These are phyloP conservation scores for Neoarthrinium moseri DNA, from an alignment of 2,329 filamentous ascomycete genomes.

Conservation along the genomic window DNA sequence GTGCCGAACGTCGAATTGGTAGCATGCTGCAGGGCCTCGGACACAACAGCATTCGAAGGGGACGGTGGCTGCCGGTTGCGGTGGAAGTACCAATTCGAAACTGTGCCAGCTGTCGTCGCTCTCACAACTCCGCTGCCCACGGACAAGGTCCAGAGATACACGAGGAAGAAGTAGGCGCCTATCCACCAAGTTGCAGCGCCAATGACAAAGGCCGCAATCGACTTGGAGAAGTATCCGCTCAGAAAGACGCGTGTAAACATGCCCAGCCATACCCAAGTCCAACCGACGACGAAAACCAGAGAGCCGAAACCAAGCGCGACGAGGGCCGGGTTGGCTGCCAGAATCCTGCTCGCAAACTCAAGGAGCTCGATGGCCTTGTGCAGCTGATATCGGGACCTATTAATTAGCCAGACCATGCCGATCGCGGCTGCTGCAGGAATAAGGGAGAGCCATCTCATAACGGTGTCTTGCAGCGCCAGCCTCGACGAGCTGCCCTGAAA, in stretches of 20 bases:
- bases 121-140: slow-evolving; percentile 87
- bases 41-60: slow-evolving; percentile 76
- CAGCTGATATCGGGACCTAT: slow-evolving; percentile 76
- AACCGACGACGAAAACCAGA: slow-evolving; percentile 72
- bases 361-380: slow-evolving; percentile 83
- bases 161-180: slow-evolving; percentile 84
- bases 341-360: slow-evolving; percentile 86
- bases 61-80: slow-evolving; percentile 77
- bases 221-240: slow-evolving; percentile 76
- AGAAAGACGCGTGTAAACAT: slow-evolving; percentile 98
- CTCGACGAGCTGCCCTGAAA: slow-evolving; percentile 79
- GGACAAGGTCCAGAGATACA: slow-evolving; percentile 93
- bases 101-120: slow-evolving; percentile 87
- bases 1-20: slow-evolving; percentile 87
- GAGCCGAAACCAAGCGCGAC: slow-evolving; percentile 80
- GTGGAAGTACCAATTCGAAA: slow-evolving; percentile 99
- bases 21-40: slow-evolving; percentile 79
- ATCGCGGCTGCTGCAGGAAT: slow-evolving; percentile 72
- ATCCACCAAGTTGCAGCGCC: slow-evolving; percentile 92
- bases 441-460: slow-evolving; percentile 84
- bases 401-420: slow-evolving; percentile 81
- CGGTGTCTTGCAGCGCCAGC: slow-evolving; percentile 68
- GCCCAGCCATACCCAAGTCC: slow-evolving; percentile 94
- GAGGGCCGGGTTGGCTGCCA: slow-evolving; percentile 80
- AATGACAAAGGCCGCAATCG: slow-evolving; percentile 69